Percentiles rank a stretch among this genome's conserved stretches.
phyloP scores from a whole-genome alignment of 345 rosid genomes.

The Salix koriyanagi region DNA sequence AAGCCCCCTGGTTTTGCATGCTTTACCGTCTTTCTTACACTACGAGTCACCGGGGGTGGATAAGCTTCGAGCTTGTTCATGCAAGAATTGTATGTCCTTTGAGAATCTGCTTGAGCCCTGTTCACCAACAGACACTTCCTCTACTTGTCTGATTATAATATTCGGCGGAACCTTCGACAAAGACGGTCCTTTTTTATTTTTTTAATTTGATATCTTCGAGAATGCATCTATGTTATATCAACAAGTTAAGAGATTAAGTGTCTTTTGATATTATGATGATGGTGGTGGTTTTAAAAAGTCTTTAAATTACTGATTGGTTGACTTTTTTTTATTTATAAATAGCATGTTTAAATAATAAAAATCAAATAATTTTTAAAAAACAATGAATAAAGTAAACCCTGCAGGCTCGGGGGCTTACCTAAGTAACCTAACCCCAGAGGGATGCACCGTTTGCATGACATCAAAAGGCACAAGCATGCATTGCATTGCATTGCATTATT shows the following conservation, averaged over 20 bases:
- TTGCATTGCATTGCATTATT: too few species aligned
- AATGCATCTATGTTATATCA: too few species aligned
- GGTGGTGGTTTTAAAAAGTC: too few species aligned
- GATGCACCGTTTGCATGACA: neutral
- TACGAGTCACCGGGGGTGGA: neutral
- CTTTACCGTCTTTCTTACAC: neutral
- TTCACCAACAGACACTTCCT: neutral
- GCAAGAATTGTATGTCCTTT: neutral
- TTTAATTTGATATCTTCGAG: too few species aligned
- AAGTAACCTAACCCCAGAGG: slow-evolving; percentile 11
- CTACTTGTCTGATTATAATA: too few species aligned
- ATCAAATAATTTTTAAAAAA: too few species aligned
- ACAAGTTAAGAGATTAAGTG: too few species aligned
- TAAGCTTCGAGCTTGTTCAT: neutral
- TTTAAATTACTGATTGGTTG: too few species aligned
- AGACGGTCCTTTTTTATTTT: neutral
- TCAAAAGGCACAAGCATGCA: neutral
- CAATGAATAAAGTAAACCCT: too few species aligned
- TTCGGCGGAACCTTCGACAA: neutral
- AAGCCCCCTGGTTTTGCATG: neutral
- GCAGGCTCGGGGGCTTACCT: slow-evolving; percentile 9
- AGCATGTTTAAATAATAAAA: neutral
- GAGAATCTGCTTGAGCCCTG: neutral
- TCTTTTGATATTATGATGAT: too few species aligned
- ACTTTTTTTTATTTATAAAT: too few species aligned